phyloP scores from a whole-genome alignment of 352 stramenopile species.

The Blastocystis sp. region DNA sequence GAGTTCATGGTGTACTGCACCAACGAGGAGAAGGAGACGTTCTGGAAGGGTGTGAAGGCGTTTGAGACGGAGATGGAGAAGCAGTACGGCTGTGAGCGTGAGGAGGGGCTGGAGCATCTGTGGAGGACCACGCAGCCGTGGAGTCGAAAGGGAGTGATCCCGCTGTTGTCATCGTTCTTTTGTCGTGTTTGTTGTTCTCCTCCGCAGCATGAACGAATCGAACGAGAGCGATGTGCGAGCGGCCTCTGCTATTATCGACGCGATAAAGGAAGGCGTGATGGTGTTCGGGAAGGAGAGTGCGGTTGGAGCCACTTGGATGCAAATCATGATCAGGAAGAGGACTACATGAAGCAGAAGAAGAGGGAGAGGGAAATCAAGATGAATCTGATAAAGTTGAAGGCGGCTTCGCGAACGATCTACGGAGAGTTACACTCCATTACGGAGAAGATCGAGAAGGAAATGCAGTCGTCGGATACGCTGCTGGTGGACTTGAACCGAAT shows the following conservation, averaged over 20 bases:
- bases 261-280: constrained; percentile 5
- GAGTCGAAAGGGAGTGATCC: background rate
- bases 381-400: constrained; percentile 37
- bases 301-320: background rate
- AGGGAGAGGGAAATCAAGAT: constrained; percentile 39
- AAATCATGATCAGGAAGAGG: background rate
- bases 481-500: constrained; percentile 32
- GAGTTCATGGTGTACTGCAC: background rate
- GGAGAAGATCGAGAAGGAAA: constrained; percentile 30
- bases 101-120: background rate
- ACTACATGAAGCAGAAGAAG: background rate
- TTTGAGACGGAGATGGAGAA: background rate
- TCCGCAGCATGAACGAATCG: background rate
- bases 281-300: background rate
- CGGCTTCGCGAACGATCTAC: constrained; percentile 19
- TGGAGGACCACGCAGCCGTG: background rate
- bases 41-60: background rate
- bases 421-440: background rate
- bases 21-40: background rate
- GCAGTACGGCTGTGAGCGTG: background rate
- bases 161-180: background rate
- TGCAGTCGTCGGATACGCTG: constrained; percentile 17
- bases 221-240: background rate
- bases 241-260: constrained; percentile 33
- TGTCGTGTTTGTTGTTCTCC: background rate